Evolutionary conservation across 208 protist genomes (phyloP), one percentile per base, ranked within the genome.

Genomic region (Leishmania gerbilli): DNA sequence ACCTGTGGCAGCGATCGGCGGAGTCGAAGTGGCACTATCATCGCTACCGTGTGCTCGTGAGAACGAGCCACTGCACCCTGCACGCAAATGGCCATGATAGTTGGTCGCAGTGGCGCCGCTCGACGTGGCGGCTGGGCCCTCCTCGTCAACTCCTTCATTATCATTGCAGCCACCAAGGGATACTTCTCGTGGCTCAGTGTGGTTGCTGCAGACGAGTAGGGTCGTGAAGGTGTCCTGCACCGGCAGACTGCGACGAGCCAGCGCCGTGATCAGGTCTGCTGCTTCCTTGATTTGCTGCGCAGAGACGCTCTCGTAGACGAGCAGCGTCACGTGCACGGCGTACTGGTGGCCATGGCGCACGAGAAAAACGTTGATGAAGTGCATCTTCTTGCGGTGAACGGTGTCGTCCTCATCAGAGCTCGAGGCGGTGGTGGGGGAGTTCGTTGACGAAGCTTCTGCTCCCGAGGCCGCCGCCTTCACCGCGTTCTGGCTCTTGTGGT

Each of bases 281-380:
- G 86, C 86, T 11, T 77, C 74, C 42, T 80, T 77, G 13, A 97
- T 85, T 51, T 90, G 76, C 67, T 55, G 65, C 17, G 92, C 89
- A 27, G 79, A 60, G 60, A 87, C 78, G 1, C 79, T 45, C 65
- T 89, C 86, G 64, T 88, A 76, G 11, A 91, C 87, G 40, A 97
- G 84, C 21, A 97, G 86, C 27, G 90, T 93, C 42, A 94, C 89
- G 84, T 96, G 93, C 55, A 96, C 79, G 7, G 87, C 88, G 77
- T 96, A 97, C 71, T 86, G 88, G 82, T 94, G 91, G 17, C 94
- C 94, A 85, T 97, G 94, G 27, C 94, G 94, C 58, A 92, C 93
- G 40, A 97, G 87, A 84, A 97, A 96, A 2, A 93, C 87, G 79
- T 96, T 97, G 13, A 96, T 90, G 79, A 93, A 89, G 21, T 72